Conservation (phyloP, 768 basidiomycete genomes). For the Rhizopogon vesiculosus region DNA sequence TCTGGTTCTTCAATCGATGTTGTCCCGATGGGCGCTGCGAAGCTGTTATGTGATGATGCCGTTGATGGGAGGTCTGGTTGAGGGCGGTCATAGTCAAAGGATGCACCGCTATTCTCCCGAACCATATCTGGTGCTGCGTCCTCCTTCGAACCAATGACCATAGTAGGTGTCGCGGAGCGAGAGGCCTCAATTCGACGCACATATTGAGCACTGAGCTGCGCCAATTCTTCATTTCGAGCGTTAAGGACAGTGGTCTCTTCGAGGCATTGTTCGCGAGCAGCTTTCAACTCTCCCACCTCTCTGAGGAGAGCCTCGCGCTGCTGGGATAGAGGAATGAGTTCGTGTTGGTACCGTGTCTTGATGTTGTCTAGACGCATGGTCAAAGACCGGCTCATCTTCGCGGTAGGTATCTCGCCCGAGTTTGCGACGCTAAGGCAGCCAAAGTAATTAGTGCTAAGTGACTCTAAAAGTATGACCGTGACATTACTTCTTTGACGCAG, state of each 20-base stretch:
- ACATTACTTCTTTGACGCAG: slow-evolving; percentile 61
- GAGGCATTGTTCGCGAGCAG: slow-evolving; percentile 78
- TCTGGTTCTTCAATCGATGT: slow-evolving; percentile 25
- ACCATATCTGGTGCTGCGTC: slow-evolving; percentile 3
- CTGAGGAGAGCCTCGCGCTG: slow-evolving; percentile 75
- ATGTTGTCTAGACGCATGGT: slow-evolving; percentile 83
- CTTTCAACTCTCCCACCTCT: slow-evolving; percentile 84
- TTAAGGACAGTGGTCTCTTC: slow-evolving; percentile 92
- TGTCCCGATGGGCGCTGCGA: slow-evolving; percentile 13
- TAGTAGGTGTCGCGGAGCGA: slow-evolving; percentile 11
- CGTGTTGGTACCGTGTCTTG: slow-evolving; percentile 83
- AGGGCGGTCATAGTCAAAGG: slow-evolving; percentile 21
- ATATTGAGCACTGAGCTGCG: slow-evolving; percentile 82
- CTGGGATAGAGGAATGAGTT: slow-evolving; percentile 78
- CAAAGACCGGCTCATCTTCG: slow-evolving; percentile 61
- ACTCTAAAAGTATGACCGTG: slow-evolving; percentile 7
- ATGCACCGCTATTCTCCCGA: slow-evolving; percentile 22
- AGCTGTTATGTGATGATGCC: slow-evolving; percentile 13
- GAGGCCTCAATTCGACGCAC: slow-evolving; percentile 65
- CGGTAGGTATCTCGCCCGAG: slow-evolving; percentile 31
- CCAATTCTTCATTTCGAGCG: slow-evolving; percentile 88
- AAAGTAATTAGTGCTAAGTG: slow-evolving; percentile 16
- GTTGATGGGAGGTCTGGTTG: slow-evolving; percentile 6
- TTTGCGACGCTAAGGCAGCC: slow-evolving; percentile 22
- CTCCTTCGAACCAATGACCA: slow-evolving; percentile 2